Base-by-base conservation (phyloP, 2,329 filamentous ascomycete species). In the Beauveria brongniartii region DNA sequence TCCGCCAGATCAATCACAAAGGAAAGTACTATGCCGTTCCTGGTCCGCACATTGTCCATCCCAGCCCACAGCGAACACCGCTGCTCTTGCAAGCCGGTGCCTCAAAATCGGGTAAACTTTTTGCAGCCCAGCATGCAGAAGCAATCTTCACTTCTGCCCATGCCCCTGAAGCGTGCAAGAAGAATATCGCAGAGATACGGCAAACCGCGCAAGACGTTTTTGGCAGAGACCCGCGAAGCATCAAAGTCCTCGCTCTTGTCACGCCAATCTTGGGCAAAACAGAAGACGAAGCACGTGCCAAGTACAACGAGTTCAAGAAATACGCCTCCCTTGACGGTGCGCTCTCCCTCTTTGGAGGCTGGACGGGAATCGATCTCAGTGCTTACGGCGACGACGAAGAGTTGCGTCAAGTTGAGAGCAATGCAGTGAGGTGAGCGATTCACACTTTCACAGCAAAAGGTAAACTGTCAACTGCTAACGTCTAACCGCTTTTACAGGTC, bases 1-100 rank as follows among this genome's bases (percentile, higher is more conserved):
- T 89, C 4, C 77, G 84, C 6, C 73, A 83, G 62, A 88, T 89
- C 68, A 80, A 86, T 66, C 86, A 88, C 67, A 67, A 75, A 1
- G 84, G 84, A 2, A 82, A 84, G 67, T 81, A 84, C 69, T 86
- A 80, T 70, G 76, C 72, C 2, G 80, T 87, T 0, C 81, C 82
- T 0, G 83, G 84, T 0, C 82, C 82, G 12, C 82, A 88, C 63
- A 77, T 86, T 64, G 82, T 80, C 67, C 79, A 86, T 61, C 84
- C 84, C 0, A 80, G 79, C 4, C 84, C 84, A 0, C 86, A 88
- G 65, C 76, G 86, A 1, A 88, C 85, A 0, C 85, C 86, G 0
- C 75, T 88, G 6, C 79, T 88, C 28, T 74, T 88, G 18, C 85
- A 88, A 68, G 85, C 85, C 0, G 85, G 85, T 0, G 85, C 84